These are phyloP conservation scores for Plasmodium knowlesi DNA, from an alignment of 169 alveolate species.

Conservation along the genomic window DNA sequence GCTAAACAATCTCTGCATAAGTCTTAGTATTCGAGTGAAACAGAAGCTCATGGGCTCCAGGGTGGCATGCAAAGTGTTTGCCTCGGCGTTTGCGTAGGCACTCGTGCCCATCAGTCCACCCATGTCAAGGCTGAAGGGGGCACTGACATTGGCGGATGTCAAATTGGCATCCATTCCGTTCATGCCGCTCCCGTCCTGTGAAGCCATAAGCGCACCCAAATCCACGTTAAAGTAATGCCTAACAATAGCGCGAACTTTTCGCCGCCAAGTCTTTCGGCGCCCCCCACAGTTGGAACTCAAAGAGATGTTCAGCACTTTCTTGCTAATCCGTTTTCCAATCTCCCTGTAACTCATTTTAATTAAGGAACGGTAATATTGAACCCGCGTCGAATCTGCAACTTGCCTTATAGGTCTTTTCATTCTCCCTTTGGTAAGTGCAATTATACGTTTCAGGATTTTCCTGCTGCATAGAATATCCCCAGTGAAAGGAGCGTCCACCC, in stretches of 20 bases:
- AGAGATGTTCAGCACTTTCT: conserved; percentile 15
- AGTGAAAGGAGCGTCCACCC: not conserved
- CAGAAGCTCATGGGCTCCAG: not conserved
- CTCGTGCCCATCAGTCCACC: not conserved
- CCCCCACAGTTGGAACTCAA: not conserved
- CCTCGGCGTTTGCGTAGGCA: not conserved
- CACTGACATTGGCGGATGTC: not conserved
- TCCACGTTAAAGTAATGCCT: conserved; percentile 22
- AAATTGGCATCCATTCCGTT: not conserved
- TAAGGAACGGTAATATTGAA: not conserved
- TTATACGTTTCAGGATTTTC: not conserved
- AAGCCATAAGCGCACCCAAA: not conserved
- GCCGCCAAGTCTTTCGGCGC: not conserved
- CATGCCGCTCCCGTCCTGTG: not conserved
- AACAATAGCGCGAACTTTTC: conserved; percentile 4
- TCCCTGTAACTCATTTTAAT: conserved; percentile 30
- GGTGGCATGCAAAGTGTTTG: not conserved
- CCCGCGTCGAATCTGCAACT: not conserved
- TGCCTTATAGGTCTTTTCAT: not conserved
- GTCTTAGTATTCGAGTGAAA: not conserved
- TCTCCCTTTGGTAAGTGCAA: not conserved
- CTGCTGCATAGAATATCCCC: not conserved
- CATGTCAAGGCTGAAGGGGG: not conserved
- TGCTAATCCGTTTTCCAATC: conserved; percentile 44
- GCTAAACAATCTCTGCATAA: conserved; percentile 1